phyloP scores from a whole-genome alignment of 2,329 filamentous ascomycete genomes.

The Chalaropsis thielavioides region DNA sequence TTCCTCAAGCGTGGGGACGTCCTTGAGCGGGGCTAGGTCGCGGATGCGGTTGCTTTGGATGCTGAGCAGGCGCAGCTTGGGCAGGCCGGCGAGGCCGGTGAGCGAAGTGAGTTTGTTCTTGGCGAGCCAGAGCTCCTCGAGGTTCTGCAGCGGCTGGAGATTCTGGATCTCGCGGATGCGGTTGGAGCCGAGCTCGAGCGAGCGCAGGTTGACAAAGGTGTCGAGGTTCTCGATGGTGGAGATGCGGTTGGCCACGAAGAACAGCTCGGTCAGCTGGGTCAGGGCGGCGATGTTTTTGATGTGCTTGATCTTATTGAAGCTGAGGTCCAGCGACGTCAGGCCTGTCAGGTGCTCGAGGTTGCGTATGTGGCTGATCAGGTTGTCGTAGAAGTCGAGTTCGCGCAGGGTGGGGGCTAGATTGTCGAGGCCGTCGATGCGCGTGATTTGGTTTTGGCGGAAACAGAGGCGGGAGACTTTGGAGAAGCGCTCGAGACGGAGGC shows the following conservation, averaged over 20 bases:
- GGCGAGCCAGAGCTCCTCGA: conserved; percentile 87
- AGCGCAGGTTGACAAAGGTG: conserved; percentile 56
- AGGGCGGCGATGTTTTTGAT: conserved; percentile 79
- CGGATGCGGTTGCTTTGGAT: conserved; percentile 91
- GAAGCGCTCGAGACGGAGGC: conserved; percentile 74
- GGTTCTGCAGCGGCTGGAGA: conserved; percentile 55
- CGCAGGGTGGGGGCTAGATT: conserved; percentile 50
- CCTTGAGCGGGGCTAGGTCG: conserved; percentile 59
- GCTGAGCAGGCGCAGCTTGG: conserved; percentile 72
- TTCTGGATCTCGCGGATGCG: conserved; percentile 80
- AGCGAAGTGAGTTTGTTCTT: conserved; percentile 93
- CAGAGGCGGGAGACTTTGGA: conserved; percentile 61
- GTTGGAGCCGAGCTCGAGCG: conserved; percentile 85
- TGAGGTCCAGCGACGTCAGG: conserved; percentile 71
- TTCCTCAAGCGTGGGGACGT: conserved; percentile 67
- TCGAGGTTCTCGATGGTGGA: conserved; percentile 72
- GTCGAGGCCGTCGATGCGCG: conserved; percentile 60
- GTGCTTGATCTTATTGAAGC: conserved; percentile 99
- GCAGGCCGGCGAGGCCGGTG: conserved; percentile 56
- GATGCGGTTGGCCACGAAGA: conserved; percentile 92
- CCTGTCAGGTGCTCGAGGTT: conserved; percentile 65
- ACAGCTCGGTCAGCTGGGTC: conserved; percentile 65
- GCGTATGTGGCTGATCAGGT: conserved; percentile 74
- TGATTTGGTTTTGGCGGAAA: conserved; percentile 82
- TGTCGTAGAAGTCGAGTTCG: conserved; percentile 94